phyloP scores from a whole-genome alignment of 2,329 filamentous ascomycete genomes.

The Fusarium chlamydosporum region DNA sequence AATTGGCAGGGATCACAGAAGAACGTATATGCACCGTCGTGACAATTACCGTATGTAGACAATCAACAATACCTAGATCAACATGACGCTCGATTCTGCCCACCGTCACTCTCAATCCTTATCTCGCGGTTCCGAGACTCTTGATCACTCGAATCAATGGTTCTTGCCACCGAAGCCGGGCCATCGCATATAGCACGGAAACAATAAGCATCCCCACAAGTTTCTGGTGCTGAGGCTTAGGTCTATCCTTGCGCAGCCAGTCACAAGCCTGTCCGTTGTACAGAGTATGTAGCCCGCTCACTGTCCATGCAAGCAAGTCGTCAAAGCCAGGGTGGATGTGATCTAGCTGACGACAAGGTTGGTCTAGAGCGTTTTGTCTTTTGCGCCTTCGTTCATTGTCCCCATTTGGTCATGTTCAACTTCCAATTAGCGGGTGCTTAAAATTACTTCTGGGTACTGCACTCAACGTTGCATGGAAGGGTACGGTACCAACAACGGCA shows the following conservation, averaged over 20 bases:
- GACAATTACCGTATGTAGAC: background rate
- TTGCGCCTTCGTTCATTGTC: conserved; percentile 22
- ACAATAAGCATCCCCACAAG: conserved; percentile 35
- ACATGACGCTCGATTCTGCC: conserved; percentile 7
- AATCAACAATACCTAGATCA: background rate
- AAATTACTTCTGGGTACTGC: conserved; percentile 27
- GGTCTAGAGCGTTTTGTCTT: conserved; percentile 42
- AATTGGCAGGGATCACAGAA: conserved; percentile 20
- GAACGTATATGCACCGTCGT: background rate
- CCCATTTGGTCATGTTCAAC: conserved; percentile 8
- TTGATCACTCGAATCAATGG: background rate
- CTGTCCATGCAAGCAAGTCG: conserved; percentile 34
- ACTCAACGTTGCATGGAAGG: conserved; percentile 4
- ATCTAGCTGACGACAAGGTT: conserved; percentile 41
- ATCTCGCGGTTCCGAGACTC: conserved; percentile 8
- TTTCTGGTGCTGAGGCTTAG: conserved; percentile 24
- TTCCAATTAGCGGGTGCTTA: conserved; percentile 26
- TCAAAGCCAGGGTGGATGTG: conserved; percentile 29
- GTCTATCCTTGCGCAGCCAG: conserved; percentile 30
- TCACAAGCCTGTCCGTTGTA: conserved; percentile 18
- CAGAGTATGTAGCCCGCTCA: conserved; percentile 7
- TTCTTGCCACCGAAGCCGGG: conserved; percentile 8
- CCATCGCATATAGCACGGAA: conserved; percentile 47
- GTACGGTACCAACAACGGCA: conserved; percentile 13
- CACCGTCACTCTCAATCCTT: background rate